These are phyloP conservation scores for Trifolium fragiferum DNA, from an alignment of 306 rosid genomes.

Conservation along the genomic window DNA sequence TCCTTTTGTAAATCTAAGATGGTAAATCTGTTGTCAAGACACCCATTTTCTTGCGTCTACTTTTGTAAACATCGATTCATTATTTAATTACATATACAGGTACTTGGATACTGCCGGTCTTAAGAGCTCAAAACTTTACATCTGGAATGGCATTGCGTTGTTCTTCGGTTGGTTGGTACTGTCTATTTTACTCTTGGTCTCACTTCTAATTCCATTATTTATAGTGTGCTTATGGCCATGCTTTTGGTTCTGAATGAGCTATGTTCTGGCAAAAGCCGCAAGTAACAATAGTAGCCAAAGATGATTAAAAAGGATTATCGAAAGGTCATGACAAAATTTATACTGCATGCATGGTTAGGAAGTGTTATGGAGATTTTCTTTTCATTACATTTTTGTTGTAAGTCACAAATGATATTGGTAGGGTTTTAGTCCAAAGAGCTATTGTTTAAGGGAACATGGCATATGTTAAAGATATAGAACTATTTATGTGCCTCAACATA, in stretches of 20 bases:
- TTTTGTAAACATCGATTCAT: constrained; percentile 38
- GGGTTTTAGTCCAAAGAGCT: no score
- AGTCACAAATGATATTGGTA: no score
- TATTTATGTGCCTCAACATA: no score
- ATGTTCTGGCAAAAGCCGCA: constrained; percentile 8
- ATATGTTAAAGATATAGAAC: no score
- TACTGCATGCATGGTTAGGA: not conserved
- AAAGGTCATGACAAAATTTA: constrained; percentile 10
- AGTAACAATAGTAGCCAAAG: constrained; percentile 17
- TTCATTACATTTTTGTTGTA: no score
- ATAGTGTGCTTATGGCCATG: constrained; percentile 35
- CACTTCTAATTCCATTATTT: constrained; percentile 31
- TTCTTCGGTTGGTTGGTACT: constrained; percentile 97
- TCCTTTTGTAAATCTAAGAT: constrained; percentile 89
- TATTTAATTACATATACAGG: constrained; percentile 55
- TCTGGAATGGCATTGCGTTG: constrained; percentile 76
- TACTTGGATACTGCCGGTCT: constrained; percentile 76
- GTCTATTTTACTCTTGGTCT: constrained; percentile 47
- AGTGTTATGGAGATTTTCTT: not conserved
- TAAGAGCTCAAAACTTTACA: constrained; percentile 69
- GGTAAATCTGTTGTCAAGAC: constrained; percentile 54
- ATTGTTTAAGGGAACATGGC: no score
- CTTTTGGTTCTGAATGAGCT: constrained; percentile 13
- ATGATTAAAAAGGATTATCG: constrained; percentile 31
- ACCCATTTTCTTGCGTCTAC: constrained; percentile 27